A percentile compares a stretch with the other conserved stretches of the same genome.
Evolutionary conservation across 106 monocot species (phyloP).

Genomic region (Iris macrosiphon): DNA sequence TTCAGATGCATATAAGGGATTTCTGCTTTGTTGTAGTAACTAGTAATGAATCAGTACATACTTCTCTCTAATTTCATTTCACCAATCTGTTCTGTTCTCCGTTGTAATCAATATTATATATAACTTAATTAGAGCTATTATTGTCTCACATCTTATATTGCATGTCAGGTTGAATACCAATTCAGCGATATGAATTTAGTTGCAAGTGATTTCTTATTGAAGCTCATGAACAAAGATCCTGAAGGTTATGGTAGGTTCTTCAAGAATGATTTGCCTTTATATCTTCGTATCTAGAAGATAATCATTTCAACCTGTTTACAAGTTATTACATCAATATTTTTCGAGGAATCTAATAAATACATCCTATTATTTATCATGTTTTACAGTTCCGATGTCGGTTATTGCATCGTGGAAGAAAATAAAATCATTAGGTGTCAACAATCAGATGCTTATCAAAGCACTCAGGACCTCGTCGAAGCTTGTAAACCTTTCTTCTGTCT

Average conservation of each 20-base stretch:
- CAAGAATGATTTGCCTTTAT: too few relatives aligned
- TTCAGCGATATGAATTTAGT: constrained; percentile 58
- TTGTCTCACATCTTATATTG: not conserved
- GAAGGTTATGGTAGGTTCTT: constrained; percentile 56
- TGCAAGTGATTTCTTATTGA: constrained; percentile 53
- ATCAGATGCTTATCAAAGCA: constrained; percentile 45
- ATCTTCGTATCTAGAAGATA: too few relatives aligned
- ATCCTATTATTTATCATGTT: not conserved
- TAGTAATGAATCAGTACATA: not conserved
- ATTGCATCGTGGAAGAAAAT: constrained; percentile 63
- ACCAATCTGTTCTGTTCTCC: too few relatives aligned
- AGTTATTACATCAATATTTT: too few relatives aligned
- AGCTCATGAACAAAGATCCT: constrained; percentile 69
- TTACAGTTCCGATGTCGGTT: constrained; percentile 57
- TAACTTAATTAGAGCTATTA: too few relatives aligned
- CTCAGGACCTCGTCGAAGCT: constrained; percentile 58
- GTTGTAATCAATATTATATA: too few relatives aligned
- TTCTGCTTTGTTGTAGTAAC: not conserved
- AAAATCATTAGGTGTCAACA: constrained; percentile 35
- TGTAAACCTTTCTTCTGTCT: constrained; percentile 19
- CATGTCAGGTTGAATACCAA: constrained; percentile 55
- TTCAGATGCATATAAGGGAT: not conserved
- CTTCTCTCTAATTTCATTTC: not conserved
- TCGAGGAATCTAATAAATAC: too few relatives aligned
- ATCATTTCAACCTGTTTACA: too few relatives aligned